These are phyloP conservation scores for Tolypocladium album DNA, from an alignment of 2,329 filamentous ascomycete species.

Conservation along the genomic window DNA sequence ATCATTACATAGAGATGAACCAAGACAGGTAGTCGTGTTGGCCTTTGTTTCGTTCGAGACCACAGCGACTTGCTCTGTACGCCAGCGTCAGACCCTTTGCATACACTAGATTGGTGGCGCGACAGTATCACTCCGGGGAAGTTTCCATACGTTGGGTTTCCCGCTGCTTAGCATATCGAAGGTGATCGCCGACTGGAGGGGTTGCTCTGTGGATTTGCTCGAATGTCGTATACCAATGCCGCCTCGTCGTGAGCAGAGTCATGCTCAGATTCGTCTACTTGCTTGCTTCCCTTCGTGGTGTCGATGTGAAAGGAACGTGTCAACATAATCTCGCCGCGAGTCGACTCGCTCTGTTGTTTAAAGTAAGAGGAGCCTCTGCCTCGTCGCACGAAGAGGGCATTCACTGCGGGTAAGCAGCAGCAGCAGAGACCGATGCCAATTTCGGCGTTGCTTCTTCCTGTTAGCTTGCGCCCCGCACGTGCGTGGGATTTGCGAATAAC, in stretches of 20 bases:
- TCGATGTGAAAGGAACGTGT: constrained; percentile 6
- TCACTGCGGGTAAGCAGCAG: constrained; percentile 18
- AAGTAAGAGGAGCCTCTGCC: constrained; percentile 10
- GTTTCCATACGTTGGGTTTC: not conserved
- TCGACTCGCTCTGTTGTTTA: constrained; percentile 8
- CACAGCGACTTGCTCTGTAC: too few species aligned
- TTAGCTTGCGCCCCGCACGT: not conserved
- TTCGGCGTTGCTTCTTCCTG: constrained; percentile 15
- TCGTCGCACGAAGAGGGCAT: constrained; percentile 9
- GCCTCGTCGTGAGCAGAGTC: not conserved
- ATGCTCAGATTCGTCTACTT: not conserved
- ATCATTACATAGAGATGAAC: too few species aligned
- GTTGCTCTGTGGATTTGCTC: not conserved
- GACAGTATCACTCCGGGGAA: too few species aligned
- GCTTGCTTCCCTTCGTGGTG: not conserved
- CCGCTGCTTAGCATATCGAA: not conserved
- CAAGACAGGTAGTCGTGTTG: too few species aligned
- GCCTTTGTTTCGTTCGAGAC: too few species aligned
- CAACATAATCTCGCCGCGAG: constrained; percentile 16
- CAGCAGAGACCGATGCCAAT: constrained; percentile 19
- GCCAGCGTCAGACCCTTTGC: not conserved
- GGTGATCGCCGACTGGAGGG: not conserved
- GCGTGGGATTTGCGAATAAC: not conserved
- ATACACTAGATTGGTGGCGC: not conserved
- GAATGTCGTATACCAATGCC: not conserved